Evolutionary conservation across 164 flowering plant genomes (phyloP), one percentile per base, ranked within the genome.

Genomic region (Litsea cubeba): DNA sequence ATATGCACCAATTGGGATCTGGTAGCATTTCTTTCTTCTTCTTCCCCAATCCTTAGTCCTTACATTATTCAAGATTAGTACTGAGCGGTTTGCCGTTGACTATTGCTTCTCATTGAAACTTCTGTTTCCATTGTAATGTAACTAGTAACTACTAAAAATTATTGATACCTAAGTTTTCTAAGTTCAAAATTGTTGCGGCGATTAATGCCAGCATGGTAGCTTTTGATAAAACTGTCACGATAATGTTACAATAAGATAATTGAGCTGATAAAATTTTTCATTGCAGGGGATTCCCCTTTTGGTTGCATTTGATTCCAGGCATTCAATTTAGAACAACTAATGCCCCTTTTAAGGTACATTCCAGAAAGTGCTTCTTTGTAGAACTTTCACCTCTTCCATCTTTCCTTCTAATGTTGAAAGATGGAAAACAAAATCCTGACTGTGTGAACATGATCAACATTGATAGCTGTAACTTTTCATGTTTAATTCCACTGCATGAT

Each of bases 261-360:
- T 73, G 24, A 65, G 15, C 71, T 30, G 6, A 5, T 64, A 49
- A 2, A 50, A 20, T 60, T 64, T n/a, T 46, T 73, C 50, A 46
- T 40, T 68, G 23, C 82, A 89, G 90, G 76, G 92, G 90, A 23
- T 89, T 89, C 74, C 92, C 92, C 11, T 2, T 86, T 32, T 89
- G 92, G 92, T 77, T 89, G 71, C 89, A 87, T 68, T 89, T 86
- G 57, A 83, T 89, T 68, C 90, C 90, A 28, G 90, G 88, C 24
- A 84, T 89, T 18, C 87, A 87, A 68, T 87, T 89, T 67, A 85
- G 90, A 26, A 87, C 92, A 14, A 72, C 82, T 20, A 89, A 89
- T 80, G 64, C 74, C 6, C 85, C 74, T 62, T 89, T 86, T 77
- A 78, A 85, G 89, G 92, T 88, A 74, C 72, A 60, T 35, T 58